Conservation (phyloP, 805 yeast species). For the Wickerhamomyces xylosicus region DNA sequence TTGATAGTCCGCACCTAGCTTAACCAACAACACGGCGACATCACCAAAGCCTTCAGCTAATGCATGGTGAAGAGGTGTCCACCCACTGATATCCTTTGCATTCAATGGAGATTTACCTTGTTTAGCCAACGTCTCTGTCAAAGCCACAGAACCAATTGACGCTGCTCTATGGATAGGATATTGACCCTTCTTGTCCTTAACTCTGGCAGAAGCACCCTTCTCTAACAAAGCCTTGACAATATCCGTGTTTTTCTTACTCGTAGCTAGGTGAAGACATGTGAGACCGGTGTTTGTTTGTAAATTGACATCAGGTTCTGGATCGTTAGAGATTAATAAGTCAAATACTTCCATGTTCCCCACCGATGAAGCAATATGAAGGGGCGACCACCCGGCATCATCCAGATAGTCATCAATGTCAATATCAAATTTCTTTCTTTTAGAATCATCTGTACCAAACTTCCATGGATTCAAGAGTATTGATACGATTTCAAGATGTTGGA, state of each 20-base stretch:
- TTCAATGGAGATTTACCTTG: constrained; percentile 54
- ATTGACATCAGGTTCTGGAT: constrained; percentile 51
- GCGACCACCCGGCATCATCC: constrained; percentile 85
- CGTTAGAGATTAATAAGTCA: constrained; percentile 35
- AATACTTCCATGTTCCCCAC: constrained; percentile 53
- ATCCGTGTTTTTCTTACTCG: constrained; percentile 51
- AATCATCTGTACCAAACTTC: constrained; percentile 11
- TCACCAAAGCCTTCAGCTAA: constrained; percentile 85
- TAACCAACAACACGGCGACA: constrained; percentile 49
- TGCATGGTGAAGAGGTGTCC: constrained; percentile 88
- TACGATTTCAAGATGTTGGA: constrained; percentile 42
- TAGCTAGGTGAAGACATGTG: constrained; percentile 69
- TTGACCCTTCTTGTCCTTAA: constrained; percentile 57
- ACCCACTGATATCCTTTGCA: constrained; percentile 58
- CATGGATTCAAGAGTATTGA: constrained; percentile 30
- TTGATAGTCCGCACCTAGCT: constrained; percentile 54
- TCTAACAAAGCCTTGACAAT: constrained; percentile 43
- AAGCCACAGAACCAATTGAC: constrained; percentile 52
- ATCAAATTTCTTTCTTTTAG: constrained; percentile 15
- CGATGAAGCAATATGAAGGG: constrained; percentile 74
- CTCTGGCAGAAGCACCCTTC: constrained; percentile 48
- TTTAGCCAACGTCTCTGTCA: constrained; percentile 43
- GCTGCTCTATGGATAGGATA: constrained; percentile 79
- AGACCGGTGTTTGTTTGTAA: constrained; percentile 56
- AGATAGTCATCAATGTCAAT: constrained; percentile 56